Evolutionary conservation across 495 filamentous ascomycete genomes (phyloP), one percentile per base, ranked within the genome.

Genomic region (Podospora comata): DNA sequence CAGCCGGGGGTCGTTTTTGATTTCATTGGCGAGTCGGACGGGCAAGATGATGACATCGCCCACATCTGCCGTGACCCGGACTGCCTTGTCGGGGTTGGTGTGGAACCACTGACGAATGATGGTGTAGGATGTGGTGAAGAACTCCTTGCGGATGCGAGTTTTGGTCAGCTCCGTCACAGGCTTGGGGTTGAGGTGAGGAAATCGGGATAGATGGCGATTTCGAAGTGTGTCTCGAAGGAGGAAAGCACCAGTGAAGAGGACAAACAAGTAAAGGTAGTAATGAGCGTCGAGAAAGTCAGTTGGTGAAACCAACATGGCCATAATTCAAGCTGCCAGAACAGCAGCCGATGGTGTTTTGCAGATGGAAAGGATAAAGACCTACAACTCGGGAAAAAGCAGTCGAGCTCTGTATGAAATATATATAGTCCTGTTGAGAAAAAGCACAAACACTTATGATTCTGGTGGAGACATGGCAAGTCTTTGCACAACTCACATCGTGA

Each of bases 21-120:
- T 75, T 67, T 87, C 84, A 56, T 85, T 73, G 7, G 83, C 74
- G 61, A 78, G 75, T 28, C 75, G 74, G 1, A 79, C 82, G 27
- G 84, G 81, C 59, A 87, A 70, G 26, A 87, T 59, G 13, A 83
- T 65, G 19, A 71, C 60, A 27, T 76, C 69, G 32, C 76, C 75
- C 15, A 65, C 26, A 11, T 78, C 74, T 19, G 65, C 72, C 34
- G 73, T 75, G 15, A 78, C 62, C 56, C 76, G 75, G 15, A 65
- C 73, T 1, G 76, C 58, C 55, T 72, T 69, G 55, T 70, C 66
- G 1, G 73, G 73, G 27, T 71, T 62, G 44, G 26, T n/a, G 5
- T 13, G 20, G 55, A 71, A 74, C 72, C 72, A 74, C 3, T 16
- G 39, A 2, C 18, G 55, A 11, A 74, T 5, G 67, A 74, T 67